Conservation (phyloP, 2,329 filamentous ascomycete species). For the Neonectria coccinea region DNA sequence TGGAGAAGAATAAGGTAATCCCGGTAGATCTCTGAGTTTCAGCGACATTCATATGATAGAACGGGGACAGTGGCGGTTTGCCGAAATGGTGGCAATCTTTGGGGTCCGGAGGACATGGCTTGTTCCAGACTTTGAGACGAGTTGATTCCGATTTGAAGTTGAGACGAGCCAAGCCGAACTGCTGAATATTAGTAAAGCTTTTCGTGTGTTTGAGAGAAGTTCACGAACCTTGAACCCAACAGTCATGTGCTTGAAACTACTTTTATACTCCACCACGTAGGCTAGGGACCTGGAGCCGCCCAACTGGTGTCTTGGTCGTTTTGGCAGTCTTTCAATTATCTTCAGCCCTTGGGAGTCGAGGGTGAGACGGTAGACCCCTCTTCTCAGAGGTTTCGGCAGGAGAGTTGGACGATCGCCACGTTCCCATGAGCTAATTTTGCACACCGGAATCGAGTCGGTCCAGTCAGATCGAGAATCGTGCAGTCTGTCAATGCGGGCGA, state of each 20-base stretch:
- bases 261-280: constrained; percentile 10
- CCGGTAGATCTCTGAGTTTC: background rate
- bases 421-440: background rate
- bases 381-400: background rate
- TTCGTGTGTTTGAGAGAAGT: background rate
- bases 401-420: background rate
- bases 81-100: background rate
- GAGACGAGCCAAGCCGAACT: background rate
- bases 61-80: background rate
- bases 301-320: background rate
- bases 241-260: background rate
- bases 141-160: background rate
- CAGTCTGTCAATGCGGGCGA: background rate
- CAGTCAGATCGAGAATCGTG: background rate
- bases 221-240: background rate
- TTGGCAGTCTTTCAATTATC: constrained; percentile 9
- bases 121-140: background rate
- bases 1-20: background rate
- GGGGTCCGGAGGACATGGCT: background rate
- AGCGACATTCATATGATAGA: background rate
- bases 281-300: constrained; percentile 1
- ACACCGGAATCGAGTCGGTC: background rate
- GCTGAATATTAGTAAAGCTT: background rate
- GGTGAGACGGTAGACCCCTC: constrained; percentile 3
- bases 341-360: constrained; percentile 19